These are phyloP conservation scores for Guadua angustifolia DNA, from an alignment of 176 grass and related monocot species.

Conservation along the genomic window DNA sequence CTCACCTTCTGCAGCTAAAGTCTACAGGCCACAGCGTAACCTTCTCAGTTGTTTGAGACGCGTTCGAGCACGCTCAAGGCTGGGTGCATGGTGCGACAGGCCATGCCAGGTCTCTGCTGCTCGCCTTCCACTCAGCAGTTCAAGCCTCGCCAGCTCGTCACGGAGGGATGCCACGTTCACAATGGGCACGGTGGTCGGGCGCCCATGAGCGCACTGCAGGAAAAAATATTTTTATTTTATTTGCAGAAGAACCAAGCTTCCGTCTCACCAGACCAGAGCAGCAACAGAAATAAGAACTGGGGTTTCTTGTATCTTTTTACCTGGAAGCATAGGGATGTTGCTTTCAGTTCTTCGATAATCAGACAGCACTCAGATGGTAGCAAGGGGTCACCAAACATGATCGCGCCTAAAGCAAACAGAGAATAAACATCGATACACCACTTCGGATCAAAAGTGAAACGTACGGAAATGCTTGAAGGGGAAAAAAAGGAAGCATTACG, in stretches of 20 bases:
- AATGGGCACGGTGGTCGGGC: constrained; percentile 83
- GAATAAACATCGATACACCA: background rate
- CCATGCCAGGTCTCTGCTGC: constrained; percentile 65
- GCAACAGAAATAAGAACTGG: background rate
- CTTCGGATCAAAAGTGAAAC: background rate
- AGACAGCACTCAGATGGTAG: constrained; percentile 85
- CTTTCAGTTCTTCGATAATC: constrained; percentile 92
- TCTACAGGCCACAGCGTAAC: constrained; percentile 34
- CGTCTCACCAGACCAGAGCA: background rate
- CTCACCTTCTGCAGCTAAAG: constrained; percentile 8
- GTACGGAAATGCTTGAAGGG: background rate
- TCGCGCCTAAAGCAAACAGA: constrained; percentile 64
- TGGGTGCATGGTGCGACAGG: constrained; percentile 53
- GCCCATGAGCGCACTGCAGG: constrained; percentile 91
- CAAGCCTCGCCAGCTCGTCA: constrained; percentile 52
- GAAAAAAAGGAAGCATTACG: background rate
- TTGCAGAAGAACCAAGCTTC: background rate
- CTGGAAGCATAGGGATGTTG: constrained; percentile 93
- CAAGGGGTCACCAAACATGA: constrained; percentile 96
- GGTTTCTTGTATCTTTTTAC: constrained; percentile 33
- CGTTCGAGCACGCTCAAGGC: constrained; percentile 52
- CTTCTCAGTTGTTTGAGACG: constrained; percentile 62
- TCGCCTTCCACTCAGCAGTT: constrained; percentile 38
- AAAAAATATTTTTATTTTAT: background rate
- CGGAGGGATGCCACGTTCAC: constrained; percentile 64